These are phyloP conservation scores for Cryptococcus sp. DNA, from an alignment of 1,284 basidiomycete species.

Conservation along the genomic window DNA sequence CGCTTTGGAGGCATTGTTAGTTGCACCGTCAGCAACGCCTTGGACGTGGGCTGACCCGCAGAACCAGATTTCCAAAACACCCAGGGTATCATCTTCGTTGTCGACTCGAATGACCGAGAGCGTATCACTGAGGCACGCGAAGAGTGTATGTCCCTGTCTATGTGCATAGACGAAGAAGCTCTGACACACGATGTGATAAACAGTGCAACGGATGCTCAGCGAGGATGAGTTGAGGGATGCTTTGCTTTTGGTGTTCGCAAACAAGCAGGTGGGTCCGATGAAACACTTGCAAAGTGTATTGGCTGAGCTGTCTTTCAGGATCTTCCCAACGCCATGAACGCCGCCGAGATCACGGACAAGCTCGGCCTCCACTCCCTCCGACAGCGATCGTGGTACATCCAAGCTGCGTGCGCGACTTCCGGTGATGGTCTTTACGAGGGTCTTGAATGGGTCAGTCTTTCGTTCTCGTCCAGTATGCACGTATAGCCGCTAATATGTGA, in stretches of 20 bases:
- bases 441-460: conserved; percentile 73
- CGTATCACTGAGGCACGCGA: conserved; percentile 99
- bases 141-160: conserved; percentile 61
- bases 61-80: conserved; percentile 96
- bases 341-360: conserved; percentile 99
- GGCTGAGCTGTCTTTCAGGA: conserved; percentile 57
- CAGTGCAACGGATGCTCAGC: conserved; percentile 96
- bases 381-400: conserved; percentile 98
- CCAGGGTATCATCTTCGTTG: conserved; percentile 99
- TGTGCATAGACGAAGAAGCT: not conserved
- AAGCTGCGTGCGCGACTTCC: conserved; percentile 98
- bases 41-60: no score
- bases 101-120: conserved; percentile 99
- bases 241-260: conserved; percentile 96
- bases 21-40: conserved; percentile 11
- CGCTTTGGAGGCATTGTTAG: conserved; percentile 98
- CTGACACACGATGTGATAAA: not conserved
- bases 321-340: conserved; percentile 99
- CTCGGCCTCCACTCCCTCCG: conserved; percentile 96
- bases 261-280: conserved; percentile 71
- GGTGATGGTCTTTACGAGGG: conserved; percentile 99
- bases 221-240: conserved; percentile 99
- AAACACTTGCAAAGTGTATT: not conserved
- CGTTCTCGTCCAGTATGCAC: not conserved
- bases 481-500: not conserved